Conservation (phyloP, 768 basidiomycete species). For the Hortiboletus campestris region DNA sequence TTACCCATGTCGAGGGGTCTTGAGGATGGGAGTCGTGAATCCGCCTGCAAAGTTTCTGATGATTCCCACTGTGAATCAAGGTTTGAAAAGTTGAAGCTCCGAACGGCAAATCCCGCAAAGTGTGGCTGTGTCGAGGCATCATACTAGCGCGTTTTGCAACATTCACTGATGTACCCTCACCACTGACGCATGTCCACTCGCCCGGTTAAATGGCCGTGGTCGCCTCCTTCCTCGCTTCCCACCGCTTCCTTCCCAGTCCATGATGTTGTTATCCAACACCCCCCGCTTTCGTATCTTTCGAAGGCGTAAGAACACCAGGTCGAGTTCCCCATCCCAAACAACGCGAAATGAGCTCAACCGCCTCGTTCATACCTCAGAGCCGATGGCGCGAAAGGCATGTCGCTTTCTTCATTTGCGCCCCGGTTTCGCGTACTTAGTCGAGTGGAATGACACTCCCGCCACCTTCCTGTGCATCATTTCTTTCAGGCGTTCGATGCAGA, state of each 20-base stretch:
- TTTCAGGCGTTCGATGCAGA: constrained; percentile 74
- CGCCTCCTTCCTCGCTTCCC: constrained; percentile 23
- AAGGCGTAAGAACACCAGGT: constrained; percentile 46
- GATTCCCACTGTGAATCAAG: constrained; percentile 44
- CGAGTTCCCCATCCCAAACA: constrained; percentile 38
- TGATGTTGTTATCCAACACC: constrained; percentile 33
- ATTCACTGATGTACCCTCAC: constrained; percentile 20
- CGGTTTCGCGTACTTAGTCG: constrained; percentile 38
- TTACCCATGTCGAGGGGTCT: constrained; percentile 75
- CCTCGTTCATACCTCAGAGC: constrained; percentile 61
- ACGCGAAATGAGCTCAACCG: constrained; percentile 69
- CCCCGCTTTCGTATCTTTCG: constrained; percentile 35
- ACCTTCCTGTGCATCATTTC: constrained; percentile 5
- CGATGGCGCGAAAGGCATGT: constrained; percentile 54
- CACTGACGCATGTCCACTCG: constrained; percentile 18
- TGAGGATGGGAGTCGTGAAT: constrained; percentile 52
- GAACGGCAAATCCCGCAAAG: constrained; percentile 20
- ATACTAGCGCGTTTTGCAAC: constrained; percentile 13
- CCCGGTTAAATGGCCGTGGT: constrained; percentile 20
- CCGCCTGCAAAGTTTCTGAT: constrained; percentile 49
- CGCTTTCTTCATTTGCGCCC: constrained; percentile 25
- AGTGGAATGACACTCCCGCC: neutral
- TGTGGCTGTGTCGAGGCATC: constrained; percentile 23
- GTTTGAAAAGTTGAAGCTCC: constrained; percentile 34
- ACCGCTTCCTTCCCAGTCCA: constrained; percentile 19